Conservation (phyloP, 2,329 filamentous ascomycete genomes). For the Trichoderma simmonsii region DNA sequence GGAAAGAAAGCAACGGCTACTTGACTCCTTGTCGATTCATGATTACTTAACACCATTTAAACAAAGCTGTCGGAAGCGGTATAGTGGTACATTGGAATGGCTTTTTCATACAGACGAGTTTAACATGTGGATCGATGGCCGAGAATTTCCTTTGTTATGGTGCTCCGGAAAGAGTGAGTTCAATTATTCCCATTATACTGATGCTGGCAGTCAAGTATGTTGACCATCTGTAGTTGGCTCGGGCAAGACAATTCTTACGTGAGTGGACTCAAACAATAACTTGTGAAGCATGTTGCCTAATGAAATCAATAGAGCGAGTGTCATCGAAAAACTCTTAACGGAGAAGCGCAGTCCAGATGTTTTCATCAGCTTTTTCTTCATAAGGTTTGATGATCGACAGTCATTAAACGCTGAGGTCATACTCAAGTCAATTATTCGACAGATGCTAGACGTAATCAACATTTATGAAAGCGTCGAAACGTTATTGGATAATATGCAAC, state of each 20-base stretch:
- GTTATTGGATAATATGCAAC: neutral
- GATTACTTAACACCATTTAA: conserved; percentile 27
- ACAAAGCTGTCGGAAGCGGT: conserved; percentile 29
- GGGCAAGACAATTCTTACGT: conserved; percentile 28
- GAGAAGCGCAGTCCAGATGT: neutral
- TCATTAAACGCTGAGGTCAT: conserved; percentile 21
- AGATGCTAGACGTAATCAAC: neutral
- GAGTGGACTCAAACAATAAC: neutral
- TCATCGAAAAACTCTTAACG: conserved; percentile 19
- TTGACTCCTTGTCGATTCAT: conserved; percentile 29
- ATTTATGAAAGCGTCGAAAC: neutral
- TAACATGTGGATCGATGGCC: conserved; percentile 22
- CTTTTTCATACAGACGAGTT: conserved; percentile 28
- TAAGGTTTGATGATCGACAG: conserved; percentile 13
- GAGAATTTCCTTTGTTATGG: conserved; percentile 24
- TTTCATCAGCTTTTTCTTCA: conserved; percentile 21
- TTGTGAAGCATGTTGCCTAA: neutral
- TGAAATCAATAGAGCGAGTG: conserved; percentile 1
- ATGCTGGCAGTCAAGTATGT: too few species aligned
- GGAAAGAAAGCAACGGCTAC: conserved; percentile 23
- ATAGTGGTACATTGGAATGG: conserved; percentile 29
- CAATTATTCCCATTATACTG: neutral
- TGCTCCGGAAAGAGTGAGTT: conserved; percentile 32
- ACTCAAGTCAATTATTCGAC: conserved; percentile 21
- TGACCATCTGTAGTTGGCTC: conserved; percentile 23